These are phyloP conservation scores for Gossypium ekmanianum DNA, from an alignment of 345 rosid species.

Conservation along the genomic window DNA sequence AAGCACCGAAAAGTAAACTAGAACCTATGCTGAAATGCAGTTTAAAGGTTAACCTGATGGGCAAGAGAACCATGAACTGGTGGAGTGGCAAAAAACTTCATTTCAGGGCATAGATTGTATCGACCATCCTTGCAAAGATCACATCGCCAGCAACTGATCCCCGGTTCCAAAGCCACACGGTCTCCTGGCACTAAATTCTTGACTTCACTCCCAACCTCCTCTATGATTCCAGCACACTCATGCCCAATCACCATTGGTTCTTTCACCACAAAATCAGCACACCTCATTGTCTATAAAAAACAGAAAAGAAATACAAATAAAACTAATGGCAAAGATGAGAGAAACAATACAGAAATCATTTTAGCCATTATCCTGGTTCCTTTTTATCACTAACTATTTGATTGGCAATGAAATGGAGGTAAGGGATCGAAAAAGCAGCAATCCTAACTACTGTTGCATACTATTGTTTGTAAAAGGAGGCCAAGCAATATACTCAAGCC, in stretches of 20 bases:
- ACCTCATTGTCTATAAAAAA: constrained; percentile 56
- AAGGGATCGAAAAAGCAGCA: not conserved
- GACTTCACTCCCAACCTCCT: constrained; percentile 78
- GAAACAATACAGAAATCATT: not conserved
- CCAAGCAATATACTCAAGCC: not conserved
- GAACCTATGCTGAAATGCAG: not conserved
- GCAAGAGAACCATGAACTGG: constrained; percentile 91
- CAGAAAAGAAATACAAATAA: not conserved
- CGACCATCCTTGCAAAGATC: constrained; percentile 66
- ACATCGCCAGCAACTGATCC: constrained; percentile 81
- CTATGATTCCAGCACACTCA: constrained; percentile 89
- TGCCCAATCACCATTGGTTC: constrained; percentile 97
- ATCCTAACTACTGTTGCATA: not conserved
- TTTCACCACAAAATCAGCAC: constrained; percentile 75
- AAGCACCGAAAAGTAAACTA: not conserved
- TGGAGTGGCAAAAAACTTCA: constrained; percentile 94
- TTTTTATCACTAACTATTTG: not conserved
- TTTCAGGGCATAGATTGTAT: constrained; percentile 83
- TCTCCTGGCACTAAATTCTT: constrained; percentile 62
- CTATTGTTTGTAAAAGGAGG: not conserved
- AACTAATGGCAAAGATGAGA: not conserved
- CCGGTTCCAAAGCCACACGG: constrained; percentile 88
- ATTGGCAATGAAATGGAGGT: not conserved
- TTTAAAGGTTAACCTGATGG: constrained; percentile 45
- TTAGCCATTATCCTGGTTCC: not conserved